A percentile compares a stretch with the other conserved stretches of the same genome.
Conservation (phyloP, 768 basidiomycete species). For the Suillus subaureus region DNA sequence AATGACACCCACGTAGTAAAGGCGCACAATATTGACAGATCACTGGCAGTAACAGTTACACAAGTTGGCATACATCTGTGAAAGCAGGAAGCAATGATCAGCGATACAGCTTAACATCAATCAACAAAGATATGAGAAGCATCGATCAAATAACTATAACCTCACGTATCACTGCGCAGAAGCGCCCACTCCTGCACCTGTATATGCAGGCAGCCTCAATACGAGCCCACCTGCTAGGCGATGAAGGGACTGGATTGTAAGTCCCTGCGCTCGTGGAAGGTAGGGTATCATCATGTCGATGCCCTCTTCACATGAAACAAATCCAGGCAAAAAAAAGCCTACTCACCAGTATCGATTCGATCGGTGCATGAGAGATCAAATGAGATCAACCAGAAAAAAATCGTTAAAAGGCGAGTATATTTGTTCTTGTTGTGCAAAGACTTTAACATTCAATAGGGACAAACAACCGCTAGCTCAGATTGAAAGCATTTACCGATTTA, state of each 20-base stretch:
- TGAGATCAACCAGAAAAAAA: constrained; percentile 6
- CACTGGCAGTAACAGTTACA: background rate
- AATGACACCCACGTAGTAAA: constrained; percentile 9
- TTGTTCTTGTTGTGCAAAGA: constrained; percentile 25
- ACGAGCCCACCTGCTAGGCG: constrained; percentile 37
- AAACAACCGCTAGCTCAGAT: constrained; percentile 28
- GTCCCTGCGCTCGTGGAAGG: constrained; percentile 35
- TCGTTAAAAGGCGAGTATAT: constrained; percentile 10
- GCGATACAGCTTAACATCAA: background rate
- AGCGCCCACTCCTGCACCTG: constrained; percentile 36
- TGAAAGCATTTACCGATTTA: background rate
- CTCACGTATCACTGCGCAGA: constrained; percentile 35
- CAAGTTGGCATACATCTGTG: constrained; percentile 10
- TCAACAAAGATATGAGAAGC: background rate
- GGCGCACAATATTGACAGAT: background rate
- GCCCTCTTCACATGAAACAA: background rate
- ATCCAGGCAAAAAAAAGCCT: background rate
- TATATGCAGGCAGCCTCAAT: constrained; percentile 37
- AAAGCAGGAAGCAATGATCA: background rate
- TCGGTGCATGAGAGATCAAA: background rate
- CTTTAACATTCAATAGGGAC: constrained; percentile 25
- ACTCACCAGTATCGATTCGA: constrained; percentile 15
- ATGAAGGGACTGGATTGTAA: constrained; percentile 35
- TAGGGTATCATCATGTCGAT: constrained; percentile 33
- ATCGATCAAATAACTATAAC: constrained; percentile 40